Percentiles rank a stretch among this genome's conserved stretches.
Evolutionary conservation across 768 basidiomycete genomes (phyloP).

Genomic region (Mycena rebaudengoi): DNA sequence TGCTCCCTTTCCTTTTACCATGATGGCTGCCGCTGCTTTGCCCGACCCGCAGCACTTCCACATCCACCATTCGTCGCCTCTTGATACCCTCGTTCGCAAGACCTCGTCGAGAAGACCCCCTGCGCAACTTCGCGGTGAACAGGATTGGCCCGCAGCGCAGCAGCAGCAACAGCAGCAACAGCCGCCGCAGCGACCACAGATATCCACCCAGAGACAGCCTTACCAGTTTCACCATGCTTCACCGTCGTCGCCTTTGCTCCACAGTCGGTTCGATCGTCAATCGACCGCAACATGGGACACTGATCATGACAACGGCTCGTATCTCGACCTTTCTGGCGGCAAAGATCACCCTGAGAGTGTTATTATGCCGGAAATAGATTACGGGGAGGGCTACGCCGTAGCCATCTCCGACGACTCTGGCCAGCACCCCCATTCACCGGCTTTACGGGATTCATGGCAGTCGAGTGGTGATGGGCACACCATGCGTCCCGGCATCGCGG

Average conservation of each 20-base stretch:
- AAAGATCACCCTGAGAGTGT: slow-evolving; percentile 29
- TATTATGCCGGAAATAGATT: slow-evolving; percentile 37
- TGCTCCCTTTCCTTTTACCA: slow-evolving; percentile 1
- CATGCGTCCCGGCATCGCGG: slow-evolving; percentile 9
- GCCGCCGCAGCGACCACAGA: slow-evolving; percentile 42
- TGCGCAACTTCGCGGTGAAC: background rate
- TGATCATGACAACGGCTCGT: slow-evolving; percentile 44
- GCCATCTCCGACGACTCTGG: slow-evolving; percentile 56
- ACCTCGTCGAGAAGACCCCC: slow-evolving; percentile 48
- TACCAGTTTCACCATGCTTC: slow-evolving; percentile 25
- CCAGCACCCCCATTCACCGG: slow-evolving; percentile 35
- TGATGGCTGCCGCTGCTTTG: slow-evolving; percentile 29
- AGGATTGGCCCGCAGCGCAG: no score
- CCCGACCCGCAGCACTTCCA: slow-evolving; percentile 23
- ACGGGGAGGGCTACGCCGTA: slow-evolving; percentile 48
- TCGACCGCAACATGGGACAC: slow-evolving; percentile 47
- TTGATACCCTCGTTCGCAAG: slow-evolving; percentile 56
- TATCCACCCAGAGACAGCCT: slow-evolving; percentile 17
- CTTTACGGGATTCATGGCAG: slow-evolving; percentile 52
- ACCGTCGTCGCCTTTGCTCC: slow-evolving; percentile 53
- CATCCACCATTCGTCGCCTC: slow-evolving; percentile 51
- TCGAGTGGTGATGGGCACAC: slow-evolving; percentile 30
- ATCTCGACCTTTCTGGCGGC: slow-evolving; percentile 39
- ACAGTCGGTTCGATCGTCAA: slow-evolving; percentile 54
- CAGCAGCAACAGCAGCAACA: slow-evolving; percentile 10